Evolutionary conservation across 1,284 basidiomycete genomes (phyloP), one percentile per base, ranked within the genome.

Genomic region (Athelia sp.): DNA sequence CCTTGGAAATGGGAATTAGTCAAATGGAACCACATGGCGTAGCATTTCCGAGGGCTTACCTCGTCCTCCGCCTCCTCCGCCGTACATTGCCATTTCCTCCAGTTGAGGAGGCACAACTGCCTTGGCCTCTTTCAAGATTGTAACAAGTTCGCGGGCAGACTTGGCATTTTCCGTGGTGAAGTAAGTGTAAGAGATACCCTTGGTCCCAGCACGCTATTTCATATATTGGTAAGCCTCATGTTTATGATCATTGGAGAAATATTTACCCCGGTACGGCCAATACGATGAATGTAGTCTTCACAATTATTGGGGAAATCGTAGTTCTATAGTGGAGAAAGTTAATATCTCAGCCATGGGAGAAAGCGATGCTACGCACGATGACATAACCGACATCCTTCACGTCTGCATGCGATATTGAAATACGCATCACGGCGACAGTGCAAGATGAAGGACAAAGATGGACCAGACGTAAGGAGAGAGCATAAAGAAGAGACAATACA

Each of bases 251-350:
- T 48, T 40, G 19, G 17, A 29, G 34, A 1, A 46, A 36, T 22
- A 66, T 82, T 47, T 66, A 90, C 88, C 52, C 88, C 88, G 59
- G 88, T 91, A 67, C 93, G 90, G 52, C 92, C 93, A 59, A 95
- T 95, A 56, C 93, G 90, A 67, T 95, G 91, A 50, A 94, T 90
- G 66, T 93, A 93, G 69, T 95, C 91, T 73, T 95, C 93, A 59
- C 90, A 93, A 65, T 94, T 94, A 72, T 95, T 97, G 3, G 95
- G 93, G 79, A 97, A 98, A 68, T 97, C 94, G 69, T 93, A 96
- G 75, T 94, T 94, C 88, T 91, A 56, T 34, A 54, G 60, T 52
- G 47, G 18, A 14, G 48, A 68, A 45, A 71, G 60, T 47, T 26
- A 52, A 55, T 36, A 14, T 17, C 13, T 31, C 32, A 57, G 50